Evolutionary conservation across 2,329 filamentous ascomycete species (phyloP).

Genomic region (Scedosporium boydii): DNA sequence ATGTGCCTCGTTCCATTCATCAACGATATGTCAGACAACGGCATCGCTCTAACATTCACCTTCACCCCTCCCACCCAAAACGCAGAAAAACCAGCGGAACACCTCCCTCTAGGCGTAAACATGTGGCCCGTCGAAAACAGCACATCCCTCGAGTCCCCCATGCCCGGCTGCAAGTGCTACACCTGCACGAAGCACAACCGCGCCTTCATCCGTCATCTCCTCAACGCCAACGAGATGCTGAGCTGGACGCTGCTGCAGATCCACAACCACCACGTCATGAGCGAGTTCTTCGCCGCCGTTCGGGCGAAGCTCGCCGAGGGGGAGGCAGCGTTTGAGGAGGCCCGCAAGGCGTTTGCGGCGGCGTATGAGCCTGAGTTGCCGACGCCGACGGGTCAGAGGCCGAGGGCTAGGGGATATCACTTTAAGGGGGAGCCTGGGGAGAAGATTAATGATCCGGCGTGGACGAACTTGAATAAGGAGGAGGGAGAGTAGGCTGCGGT

Average conservation of each 20-base stretch:
- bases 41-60: conserved; percentile 70
- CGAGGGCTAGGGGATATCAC: conserved; percentile 74
- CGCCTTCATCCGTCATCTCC: conserved; percentile 79
- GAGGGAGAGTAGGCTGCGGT: background rate
- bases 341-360: conserved; percentile 29
- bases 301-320: conserved; percentile 53
- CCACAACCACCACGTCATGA: conserved; percentile 73
- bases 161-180: conserved; percentile 64
- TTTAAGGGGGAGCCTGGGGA: conserved; percentile 60
- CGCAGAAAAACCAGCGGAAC: background rate
- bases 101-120: conserved; percentile 58
- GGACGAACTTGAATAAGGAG: conserved; percentile 40
- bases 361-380: conserved; percentile 66
- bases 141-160: conserved; percentile 53
- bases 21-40: conserved; percentile 66
- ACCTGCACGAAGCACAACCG: conserved; percentile 74
- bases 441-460: conserved; percentile 60
- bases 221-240: conserved; percentile 90
- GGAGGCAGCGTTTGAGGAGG: conserved; percentile 47
- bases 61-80: conserved; percentile 45
- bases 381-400: conserved; percentile 64
- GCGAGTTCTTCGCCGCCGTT: conserved; percentile 63
- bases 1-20: conserved; percentile 71
- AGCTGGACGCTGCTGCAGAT: conserved; percentile 89
- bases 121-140: conserved; percentile 62